Base-by-base conservation (phyloP, 805 yeast species). In the Lipomyces yamanashiensis region DNA sequence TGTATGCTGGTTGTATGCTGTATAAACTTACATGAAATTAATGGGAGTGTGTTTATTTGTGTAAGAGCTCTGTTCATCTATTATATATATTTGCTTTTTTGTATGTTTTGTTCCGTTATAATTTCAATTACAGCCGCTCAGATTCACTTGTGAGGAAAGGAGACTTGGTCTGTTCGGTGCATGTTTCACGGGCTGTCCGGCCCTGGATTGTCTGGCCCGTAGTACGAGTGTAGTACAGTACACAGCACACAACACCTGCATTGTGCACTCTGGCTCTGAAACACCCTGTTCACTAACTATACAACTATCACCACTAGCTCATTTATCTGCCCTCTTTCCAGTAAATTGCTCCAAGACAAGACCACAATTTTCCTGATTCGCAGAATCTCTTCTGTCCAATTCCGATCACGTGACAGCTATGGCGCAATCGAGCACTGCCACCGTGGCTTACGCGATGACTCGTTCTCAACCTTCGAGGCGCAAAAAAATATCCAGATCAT, bases 11-110 rank as follows among this genome's bases (percentile, higher is more conserved):
- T 47, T 47, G 51, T 47, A 47, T 21, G 28, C 28, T 49, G 54
- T 51, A 51, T 51, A 51, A 51, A 51, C 54, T 51, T 51, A 39
- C 54, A 15, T 37, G 53, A 49, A 8, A 2, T 36, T 51, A 37
- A 37, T 36, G 54, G 47, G 23, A n/a, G 54, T 36, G 54, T 51
- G 21, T 7, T 28, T 28, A 28, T 28, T 28, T 51, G 44, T 51
- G 39, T 37, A 19, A 17, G 34, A 17, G 28, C 17, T 12, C n/a
- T n/a, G 36, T 50, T 37, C 19, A n/a, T 43, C 47, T 13, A 41
- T 43, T 43, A 12, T 43, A 43, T 43, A 43, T 43, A 6, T 43
- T 10, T 43, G 21, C 21, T 43, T 43, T 8, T 12, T 17, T 43
- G 28, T 28, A 28, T 28, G 5, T 10, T 2, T 43, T 43, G 47